Base-by-base conservation (phyloP, 805 yeast species). In the Dipodascopsis tothii region DNA sequence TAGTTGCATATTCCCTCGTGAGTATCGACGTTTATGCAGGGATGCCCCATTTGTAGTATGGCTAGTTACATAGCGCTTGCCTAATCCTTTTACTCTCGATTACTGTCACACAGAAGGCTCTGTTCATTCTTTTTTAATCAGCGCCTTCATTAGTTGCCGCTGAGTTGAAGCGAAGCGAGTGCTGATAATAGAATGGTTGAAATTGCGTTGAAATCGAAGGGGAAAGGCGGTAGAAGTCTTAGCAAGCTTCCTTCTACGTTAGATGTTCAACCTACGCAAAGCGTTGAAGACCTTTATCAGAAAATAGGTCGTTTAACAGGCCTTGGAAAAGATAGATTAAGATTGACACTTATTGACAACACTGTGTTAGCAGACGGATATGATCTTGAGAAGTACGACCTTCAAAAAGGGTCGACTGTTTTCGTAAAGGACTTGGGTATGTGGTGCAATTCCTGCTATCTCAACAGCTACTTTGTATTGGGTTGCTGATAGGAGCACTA, bases 341-440 rank as follows among this genome's bases (percentile, higher is more conserved):
- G 84, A 56, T 61, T 83, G 51, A 77, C 83, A 5, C 27, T 49
- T 18, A 46, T 49, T 19, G 53, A 49, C 25, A 49, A 49, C 32
- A 49, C 53, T 3, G 33, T 46, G 9, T 37, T 49, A 21, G 20
- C 36, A 18, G 40, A 45, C 28, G 51, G 37, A 19, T 27, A 39
- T 2, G 33, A 36, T 14, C 35, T 49, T 32, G 53, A 49, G 39
- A 49, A 49, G 36, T 49, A 46, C 25, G 53, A 49, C n/a, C 34
- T 49, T 37, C 53, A 49, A 38, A 48, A 45, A 20, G 36, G 38
- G 16, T 49, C 68, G 6, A 56, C 69, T 20, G 70, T 87, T 11
- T 75, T 67, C 51, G 83, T 83, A 43, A 88, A 90, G 62, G 98
- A 90, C 60, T 69, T 90, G 49, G 98, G 98, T 41, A 35, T 4